phyloP scores from a whole-genome alignment of 805 yeast species.

The Starmerella bombi region DNA sequence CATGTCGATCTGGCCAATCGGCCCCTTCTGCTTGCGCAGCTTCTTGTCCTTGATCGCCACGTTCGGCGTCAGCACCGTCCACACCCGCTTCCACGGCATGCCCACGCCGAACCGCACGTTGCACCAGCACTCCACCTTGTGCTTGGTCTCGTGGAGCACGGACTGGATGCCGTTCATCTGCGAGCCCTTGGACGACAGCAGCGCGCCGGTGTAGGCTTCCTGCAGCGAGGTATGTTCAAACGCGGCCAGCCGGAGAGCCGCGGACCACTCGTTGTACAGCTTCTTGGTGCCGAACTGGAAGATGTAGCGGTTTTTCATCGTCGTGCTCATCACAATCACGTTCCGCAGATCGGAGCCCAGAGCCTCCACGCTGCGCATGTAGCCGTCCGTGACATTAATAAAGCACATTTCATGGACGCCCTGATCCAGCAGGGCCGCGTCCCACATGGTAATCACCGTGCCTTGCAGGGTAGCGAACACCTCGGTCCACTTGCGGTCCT shows the following conservation, averaged over 20 bases:
- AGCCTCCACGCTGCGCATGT: slow-evolving; percentile 54
- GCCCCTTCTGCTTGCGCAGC: slow-evolving; percentile 29
- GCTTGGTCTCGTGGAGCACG: slow-evolving; percentile 71
- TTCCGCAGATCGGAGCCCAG: slow-evolving; percentile 58
- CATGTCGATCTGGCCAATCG: slow-evolving; percentile 55
- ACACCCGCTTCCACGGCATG: slow-evolving; percentile 94
- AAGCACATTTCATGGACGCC: slow-evolving; percentile 65
- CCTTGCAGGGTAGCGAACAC: slow-evolving; percentile 88
- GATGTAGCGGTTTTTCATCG: slow-evolving; percentile 75
- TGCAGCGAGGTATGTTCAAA: slow-evolving; percentile 76
- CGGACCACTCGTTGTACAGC: slow-evolving; percentile 61
- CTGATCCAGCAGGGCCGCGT: slow-evolving; percentile 39
- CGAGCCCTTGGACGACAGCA: slow-evolving; percentile 83
- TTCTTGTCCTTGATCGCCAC: slow-evolving; percentile 33
- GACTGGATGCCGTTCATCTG: slow-evolving; percentile 75
- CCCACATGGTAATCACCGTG: slow-evolving; percentile 86
- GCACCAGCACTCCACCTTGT: slow-evolving; percentile 86
- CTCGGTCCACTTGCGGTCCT: slow-evolving; percentile 76
- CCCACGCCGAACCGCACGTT: slow-evolving; percentile 92
- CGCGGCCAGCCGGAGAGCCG: slow-evolving; percentile 66
- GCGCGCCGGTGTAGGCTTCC: slow-evolving; percentile 93
- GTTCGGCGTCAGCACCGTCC: slow-evolving; percentile 61
- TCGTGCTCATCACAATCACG: slow-evolving; percentile 81
- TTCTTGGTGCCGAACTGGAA: slow-evolving; percentile 60
- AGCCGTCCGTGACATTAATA: slow-evolving; percentile 82